Conservation (phyloP, 2,329 filamentous ascomycete genomes). For the Penicillium sp. region DNA sequence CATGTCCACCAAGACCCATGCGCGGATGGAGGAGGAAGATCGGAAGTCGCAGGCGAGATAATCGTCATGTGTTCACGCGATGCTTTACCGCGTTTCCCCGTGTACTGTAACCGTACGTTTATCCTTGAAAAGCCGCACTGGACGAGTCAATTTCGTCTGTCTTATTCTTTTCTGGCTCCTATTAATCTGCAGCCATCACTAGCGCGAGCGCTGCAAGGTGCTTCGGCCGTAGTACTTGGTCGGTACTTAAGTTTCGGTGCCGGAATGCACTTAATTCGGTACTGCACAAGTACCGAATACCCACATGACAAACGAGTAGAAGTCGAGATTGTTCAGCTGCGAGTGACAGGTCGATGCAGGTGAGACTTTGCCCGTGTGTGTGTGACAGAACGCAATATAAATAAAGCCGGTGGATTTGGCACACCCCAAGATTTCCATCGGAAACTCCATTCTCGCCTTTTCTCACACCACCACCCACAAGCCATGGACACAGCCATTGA, state of each 20-base stretch:
- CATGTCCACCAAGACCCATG: slow-evolving; percentile 36
- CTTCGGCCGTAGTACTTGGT: not conserved
- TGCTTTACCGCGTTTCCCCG: slow-evolving; percentile 30
- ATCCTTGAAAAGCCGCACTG: slow-evolving; percentile 1
- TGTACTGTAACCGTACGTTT: slow-evolving; percentile 19
- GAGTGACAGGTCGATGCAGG: no score
- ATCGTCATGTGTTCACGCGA: slow-evolving; percentile 27
- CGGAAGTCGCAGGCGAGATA: slow-evolving; percentile 16
- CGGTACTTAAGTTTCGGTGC: slow-evolving; percentile 1
- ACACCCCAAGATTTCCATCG: no score
- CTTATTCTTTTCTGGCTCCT: no score
- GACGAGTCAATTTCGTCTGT: not conserved
- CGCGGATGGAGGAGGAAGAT: slow-evolving; percentile 15
- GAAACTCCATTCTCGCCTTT: slow-evolving; percentile 10
- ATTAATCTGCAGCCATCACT: not conserved
- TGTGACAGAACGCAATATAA: not conserved
- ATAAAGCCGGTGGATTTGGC: not conserved
- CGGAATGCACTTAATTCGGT: slow-evolving; percentile 4
- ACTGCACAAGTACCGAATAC: slow-evolving; percentile 10
- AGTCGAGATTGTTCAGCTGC: no score
- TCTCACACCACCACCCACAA: slow-evolving; percentile 9
- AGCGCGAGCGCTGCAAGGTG: slow-evolving; percentile 12
- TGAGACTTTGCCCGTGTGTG: not conserved
- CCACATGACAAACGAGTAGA: not conserved
- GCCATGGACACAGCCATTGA: slow-evolving; percentile 87